Evolutionary conservation across 1,284 basidiomycete species (phyloP).

Genomic region (Malassezia vespertilionis): DNA sequence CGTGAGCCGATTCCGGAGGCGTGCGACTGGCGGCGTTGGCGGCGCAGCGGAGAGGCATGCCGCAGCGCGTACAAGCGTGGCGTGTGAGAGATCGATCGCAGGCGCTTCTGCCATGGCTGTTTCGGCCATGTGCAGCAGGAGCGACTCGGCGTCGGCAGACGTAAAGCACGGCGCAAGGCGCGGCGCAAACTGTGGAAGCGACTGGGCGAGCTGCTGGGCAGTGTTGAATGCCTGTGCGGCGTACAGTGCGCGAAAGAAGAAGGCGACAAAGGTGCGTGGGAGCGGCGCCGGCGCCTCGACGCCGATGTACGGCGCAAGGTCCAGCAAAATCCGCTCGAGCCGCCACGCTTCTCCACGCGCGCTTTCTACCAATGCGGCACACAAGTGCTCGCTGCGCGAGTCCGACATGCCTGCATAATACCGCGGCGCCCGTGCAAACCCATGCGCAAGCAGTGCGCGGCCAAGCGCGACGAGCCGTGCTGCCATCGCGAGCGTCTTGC

Average conservation of each 20-base stretch:
- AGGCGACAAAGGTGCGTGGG: too few relatives aligned
- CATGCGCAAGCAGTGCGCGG: not conserved
- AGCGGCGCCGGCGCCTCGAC: not conserved
- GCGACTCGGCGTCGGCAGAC: not conserved
- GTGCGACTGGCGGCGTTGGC: not conserved
- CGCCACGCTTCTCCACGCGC: constrained; percentile 2
- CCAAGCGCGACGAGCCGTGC: not conserved
- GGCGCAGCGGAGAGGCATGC: constrained; percentile 8
- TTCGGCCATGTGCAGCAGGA: constrained; percentile 7
- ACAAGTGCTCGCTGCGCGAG: not conserved
- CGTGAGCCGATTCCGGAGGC: not conserved
- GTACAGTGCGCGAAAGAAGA: too few relatives aligned
- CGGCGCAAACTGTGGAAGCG: too few relatives aligned
- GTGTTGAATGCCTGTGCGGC: too few relatives aligned
- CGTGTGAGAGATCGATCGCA: constrained; percentile 10
- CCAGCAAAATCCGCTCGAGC: not conserved
- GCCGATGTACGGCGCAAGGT: constrained; percentile 5
- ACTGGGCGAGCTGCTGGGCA: too few relatives aligned
- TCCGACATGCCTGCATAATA: not conserved
- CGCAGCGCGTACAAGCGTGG: constrained; percentile 5
- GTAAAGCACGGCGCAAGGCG: not conserved
- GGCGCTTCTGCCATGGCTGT: constrained; percentile 8
- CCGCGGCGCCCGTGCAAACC: not conserved
- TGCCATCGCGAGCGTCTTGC: not conserved
- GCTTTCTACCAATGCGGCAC: not conserved